Percentiles rank a stretch among this genome's conserved stretches.
Evolutionary conservation across 2,329 filamentous ascomycete genomes (phyloP).

Genomic region (Aspergillus sp.): DNA sequence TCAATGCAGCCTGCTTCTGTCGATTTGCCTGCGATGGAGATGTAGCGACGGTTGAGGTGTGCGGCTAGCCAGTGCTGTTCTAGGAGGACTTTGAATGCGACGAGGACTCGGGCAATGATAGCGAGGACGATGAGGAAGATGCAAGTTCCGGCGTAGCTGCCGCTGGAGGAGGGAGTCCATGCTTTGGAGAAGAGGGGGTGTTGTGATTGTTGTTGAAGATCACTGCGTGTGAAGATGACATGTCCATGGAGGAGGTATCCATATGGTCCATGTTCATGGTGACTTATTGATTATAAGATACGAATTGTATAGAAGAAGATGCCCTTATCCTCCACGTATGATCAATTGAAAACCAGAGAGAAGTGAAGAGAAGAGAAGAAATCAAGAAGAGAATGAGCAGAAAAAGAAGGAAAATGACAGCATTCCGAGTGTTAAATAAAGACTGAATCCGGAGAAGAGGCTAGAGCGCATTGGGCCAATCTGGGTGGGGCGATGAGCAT

Average conservation of each 20-base stretch:
- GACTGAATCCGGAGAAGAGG: conserved; percentile 1
- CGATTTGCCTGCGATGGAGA: conserved; percentile 64
- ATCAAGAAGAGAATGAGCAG: not conserved
- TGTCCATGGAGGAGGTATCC: conserved; percentile 5
- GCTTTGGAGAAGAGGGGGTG: conserved; percentile 60
- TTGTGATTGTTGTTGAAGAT: conserved; percentile 52
- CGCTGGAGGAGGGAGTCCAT: conserved; percentile 69
- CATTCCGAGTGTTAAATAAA: too few relatives aligned
- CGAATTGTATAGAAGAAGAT: too few relatives aligned
- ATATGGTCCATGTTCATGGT: conserved; percentile 14
- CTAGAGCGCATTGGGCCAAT: conserved; percentile 13
- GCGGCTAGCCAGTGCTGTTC: conserved; percentile 63
- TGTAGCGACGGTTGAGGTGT: conserved; percentile 70
- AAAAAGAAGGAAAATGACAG: conserved; percentile 4
- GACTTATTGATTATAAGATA: not conserved
- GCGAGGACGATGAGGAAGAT: conserved; percentile 82
- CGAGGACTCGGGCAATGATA: conserved; percentile 62
- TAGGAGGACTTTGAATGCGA: conserved; percentile 62
- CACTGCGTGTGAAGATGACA: conserved; percentile 30
- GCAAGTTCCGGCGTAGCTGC: conserved; percentile 80
- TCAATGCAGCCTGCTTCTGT: conserved; percentile 56
- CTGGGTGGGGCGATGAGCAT: conserved; percentile 1
- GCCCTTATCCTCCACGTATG: too few relatives aligned
- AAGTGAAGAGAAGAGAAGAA: not conserved
- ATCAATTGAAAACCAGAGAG: not conserved